A percentile compares a stretch with the other conserved stretches of the same genome.
These are phyloP conservation scores for Circinella umbellata DNA, from an alignment of 371 early-diverging fungal genomes.

Conservation along the genomic window DNA sequence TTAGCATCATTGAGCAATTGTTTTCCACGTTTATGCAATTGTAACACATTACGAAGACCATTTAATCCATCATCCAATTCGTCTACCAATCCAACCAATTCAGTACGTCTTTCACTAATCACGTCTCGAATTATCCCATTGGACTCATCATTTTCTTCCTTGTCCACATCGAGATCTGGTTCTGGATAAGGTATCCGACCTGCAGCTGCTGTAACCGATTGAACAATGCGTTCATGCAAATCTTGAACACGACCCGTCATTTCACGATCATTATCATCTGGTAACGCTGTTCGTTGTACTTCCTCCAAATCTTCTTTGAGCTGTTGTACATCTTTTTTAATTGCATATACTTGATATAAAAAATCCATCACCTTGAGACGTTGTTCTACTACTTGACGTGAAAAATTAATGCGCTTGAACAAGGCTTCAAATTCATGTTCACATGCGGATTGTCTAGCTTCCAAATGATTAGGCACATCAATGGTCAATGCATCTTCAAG, in stretches of 20 bases:
- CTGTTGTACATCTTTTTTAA: constrained; percentile 21
- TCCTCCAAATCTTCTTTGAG: constrained; percentile 25
- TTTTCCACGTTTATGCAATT: constrained; percentile 35
- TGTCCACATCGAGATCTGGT: constrained; percentile 26
- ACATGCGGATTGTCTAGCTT: constrained; percentile 39
- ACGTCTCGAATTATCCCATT: constrained; percentile 37
- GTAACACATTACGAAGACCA: constrained; percentile 34
- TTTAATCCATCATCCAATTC: constrained; percentile 37
- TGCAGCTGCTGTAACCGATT: constrained; percentile 39
- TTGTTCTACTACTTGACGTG: constrained; percentile 52
- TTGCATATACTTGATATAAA: constrained; percentile 32
- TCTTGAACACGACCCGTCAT: constrained; percentile 41
- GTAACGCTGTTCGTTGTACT: constrained; percentile 19
- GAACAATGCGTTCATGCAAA: constrained; percentile 44
- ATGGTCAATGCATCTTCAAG: constrained; percentile 39
- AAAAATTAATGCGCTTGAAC: constrained; percentile 38
- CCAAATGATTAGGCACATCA: constrained; percentile 44
- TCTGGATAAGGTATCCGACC: constrained; percentile 43
- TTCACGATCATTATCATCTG: constrained; percentile 42
- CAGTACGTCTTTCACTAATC: constrained; percentile 28
- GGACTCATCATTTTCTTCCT: constrained; percentile 30
- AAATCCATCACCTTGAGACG: constrained; percentile 51
- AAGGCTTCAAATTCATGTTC: constrained; percentile 45
- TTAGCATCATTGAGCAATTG: constrained; percentile 40
- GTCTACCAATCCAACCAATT: constrained; percentile 34